phyloP scores from a whole-genome alignment of 2,329 filamentous ascomycete species.

The Basipetospora chlamydospora region DNA sequence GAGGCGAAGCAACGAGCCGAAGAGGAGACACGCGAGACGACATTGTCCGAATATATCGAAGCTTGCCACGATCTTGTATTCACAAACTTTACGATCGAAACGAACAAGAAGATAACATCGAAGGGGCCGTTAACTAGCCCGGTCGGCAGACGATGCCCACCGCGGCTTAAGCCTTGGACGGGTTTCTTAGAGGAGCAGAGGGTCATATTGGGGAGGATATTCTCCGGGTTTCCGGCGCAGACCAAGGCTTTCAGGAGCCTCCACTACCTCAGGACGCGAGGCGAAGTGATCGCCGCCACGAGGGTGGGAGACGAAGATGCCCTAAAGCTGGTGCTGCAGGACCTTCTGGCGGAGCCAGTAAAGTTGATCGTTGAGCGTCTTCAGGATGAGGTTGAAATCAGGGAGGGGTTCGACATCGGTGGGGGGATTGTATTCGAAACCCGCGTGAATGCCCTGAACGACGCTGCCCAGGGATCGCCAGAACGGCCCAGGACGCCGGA shows the following conservation, averaged over 20 bases:
- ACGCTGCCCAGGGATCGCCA: background rate
- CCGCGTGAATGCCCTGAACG: background rate
- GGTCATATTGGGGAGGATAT: too few relatives aligned
- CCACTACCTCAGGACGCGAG: too few relatives aligned
- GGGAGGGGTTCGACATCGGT: background rate
- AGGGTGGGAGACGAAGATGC: too few relatives aligned
- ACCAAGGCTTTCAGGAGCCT: too few relatives aligned
- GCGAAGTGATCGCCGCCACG: too few relatives aligned
- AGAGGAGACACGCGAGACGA: conserved; percentile 13
- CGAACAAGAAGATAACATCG: conserved; percentile 12
- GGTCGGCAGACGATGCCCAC: conserved; percentile 15
- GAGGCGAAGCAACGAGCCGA: too few relatives aligned
- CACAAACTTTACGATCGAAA: conserved; percentile 10
- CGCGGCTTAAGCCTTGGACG: too few relatives aligned
- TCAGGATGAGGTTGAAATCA: background rate
- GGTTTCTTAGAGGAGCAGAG: too few relatives aligned
- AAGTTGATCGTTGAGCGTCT: background rate
- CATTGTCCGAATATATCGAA: conserved; percentile 18
- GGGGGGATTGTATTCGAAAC: background rate
- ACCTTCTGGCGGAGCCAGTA: background rate
- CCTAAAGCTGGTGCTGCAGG: too few relatives aligned
- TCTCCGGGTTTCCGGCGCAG: too few relatives aligned
- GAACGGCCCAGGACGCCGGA: too few relatives aligned
- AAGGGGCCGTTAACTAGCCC: conserved; percentile 16
- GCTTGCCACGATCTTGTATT: too few relatives aligned